Evolutionary conservation across 108 stramenopile species (phyloP), one percentile per base, ranked within the genome.

Genomic region (Fistulifera pelliculosa): DNA sequence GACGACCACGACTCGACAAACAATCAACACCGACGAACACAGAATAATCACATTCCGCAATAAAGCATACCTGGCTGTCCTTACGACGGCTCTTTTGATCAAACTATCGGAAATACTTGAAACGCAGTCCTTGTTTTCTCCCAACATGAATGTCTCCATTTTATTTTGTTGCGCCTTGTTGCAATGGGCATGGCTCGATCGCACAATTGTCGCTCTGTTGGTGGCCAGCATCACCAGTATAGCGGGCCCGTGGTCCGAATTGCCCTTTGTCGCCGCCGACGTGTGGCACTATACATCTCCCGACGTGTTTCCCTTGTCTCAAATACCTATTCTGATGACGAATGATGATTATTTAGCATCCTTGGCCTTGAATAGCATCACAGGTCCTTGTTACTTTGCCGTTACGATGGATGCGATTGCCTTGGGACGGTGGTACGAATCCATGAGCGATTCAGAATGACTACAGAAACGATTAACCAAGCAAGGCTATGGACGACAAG

Each of bases 321-420:
- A 62, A 28, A 3, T 68, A 0, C 10, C 11, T 26, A 38, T 63
- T 31, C 53, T 59, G 35, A 27, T 27, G 15, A 18, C 47, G 10
- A 53, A 81, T 56, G 81, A 80, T 21, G 60, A 67, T 7, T 45
- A 65, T 24, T 83, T 80, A 49, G 13, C 24, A 41, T 50, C 68
- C 8, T 60, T 90, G 51, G 81, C 79, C 0, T 47, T 90, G 24
- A 83, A 83, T 17, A 79, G 77, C 61, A 90, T 90, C 38, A 90
- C 83, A 8, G 83, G 83, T 1, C 87, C 87, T 4, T 90, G 83
- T 61, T 90, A 90, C 48, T 85, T 85, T 60, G 87, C 83, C 1
- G 87, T 89, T 41, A 79, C 87, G 38, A 76, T 82, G 81, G 83
- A 85, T 75, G 82, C 87, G 2, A 85, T 85, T 63, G 83, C 87